phyloP scores from a whole-genome alignment of 768 basidiomycete species.

The Trametes coccinea region DNA sequence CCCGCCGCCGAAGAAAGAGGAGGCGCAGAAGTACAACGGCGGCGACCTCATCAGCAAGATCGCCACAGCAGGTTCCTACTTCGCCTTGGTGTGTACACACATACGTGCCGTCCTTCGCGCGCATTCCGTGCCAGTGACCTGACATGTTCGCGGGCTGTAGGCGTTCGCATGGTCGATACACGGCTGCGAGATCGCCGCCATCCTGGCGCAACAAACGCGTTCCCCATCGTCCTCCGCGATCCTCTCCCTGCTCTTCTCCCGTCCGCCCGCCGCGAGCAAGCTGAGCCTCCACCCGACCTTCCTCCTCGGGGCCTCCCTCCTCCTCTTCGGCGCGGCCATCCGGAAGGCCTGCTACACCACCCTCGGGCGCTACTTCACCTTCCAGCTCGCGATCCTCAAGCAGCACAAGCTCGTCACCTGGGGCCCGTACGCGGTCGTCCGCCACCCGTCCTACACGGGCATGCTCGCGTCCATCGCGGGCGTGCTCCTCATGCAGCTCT shows the following conservation, averaged over 20 bases:
- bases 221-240: neutral
- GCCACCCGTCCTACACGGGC: constrained; percentile 27
- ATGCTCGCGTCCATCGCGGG: neutral
- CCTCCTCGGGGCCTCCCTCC: neutral
- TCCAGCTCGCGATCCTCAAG: constrained; percentile 15
- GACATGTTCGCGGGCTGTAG: neutral
- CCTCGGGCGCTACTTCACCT: constrained; percentile 24
- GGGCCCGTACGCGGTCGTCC: constrained; percentile 29
- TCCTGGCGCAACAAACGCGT: neutral
- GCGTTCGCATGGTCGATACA: neutral
- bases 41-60: neutral
- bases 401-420: constrained; percentile 17
- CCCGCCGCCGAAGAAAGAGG: constrained; percentile 5
- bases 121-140: neutral
- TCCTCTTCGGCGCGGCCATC: neutral
- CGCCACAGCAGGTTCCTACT: neutral
- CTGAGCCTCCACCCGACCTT: neutral
- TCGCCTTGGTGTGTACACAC: neutral
- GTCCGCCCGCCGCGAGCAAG: too few relatives aligned
- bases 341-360: constrained; percentile 14
- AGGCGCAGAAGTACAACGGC: neutral
- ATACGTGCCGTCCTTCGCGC: neutral
- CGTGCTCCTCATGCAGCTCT: constrained; percentile 3
- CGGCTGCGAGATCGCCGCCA: neutral
- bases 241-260: neutral